phyloP scores from a whole-genome alignment of 192 early-diverging fungal genomes.

The Coemansia sp. region DNA sequence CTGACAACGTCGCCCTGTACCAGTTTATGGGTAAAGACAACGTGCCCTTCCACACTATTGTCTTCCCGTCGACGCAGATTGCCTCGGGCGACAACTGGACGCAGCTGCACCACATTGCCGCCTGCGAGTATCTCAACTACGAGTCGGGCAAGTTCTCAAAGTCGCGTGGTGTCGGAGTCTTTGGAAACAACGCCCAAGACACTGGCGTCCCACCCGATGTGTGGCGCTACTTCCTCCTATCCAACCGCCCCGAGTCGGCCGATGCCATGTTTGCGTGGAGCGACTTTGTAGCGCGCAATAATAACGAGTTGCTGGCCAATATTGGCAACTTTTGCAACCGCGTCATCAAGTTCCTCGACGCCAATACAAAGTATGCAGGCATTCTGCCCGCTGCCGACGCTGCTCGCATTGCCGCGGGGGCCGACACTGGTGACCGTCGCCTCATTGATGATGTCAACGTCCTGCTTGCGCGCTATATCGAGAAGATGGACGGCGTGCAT shows the following conservation, averaged over 20 bases:
- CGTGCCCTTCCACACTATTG: constrained; percentile 97
- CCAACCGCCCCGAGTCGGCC: constrained; percentile 86
- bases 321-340: constrained; percentile 98
- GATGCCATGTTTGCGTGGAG: constrained; percentile 94
- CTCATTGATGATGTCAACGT: constrained; percentile 83
- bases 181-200: constrained; percentile 92
- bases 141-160: constrained; percentile 97
- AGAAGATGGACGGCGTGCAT: constrained; percentile 79
- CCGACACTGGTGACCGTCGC: constrained; percentile 61
- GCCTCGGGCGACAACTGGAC: constrained; percentile 91
- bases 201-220: constrained; percentile 88
- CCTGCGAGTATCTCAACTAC: constrained; percentile 97
- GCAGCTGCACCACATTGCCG: constrained; percentile 84
- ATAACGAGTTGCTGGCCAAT: constrained; percentile 92
- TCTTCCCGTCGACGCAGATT: constrained; percentile 89
- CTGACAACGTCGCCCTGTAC: constrained; percentile 89
- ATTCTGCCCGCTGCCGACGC: constrained; percentile 64
- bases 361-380: constrained; percentile 83
- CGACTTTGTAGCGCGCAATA: constrained; percentile 91
- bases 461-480: constrained; percentile 72
- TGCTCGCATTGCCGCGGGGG: constrained; percentile 40
- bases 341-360: constrained; percentile 84
- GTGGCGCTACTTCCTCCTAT: constrained; percentile 96
- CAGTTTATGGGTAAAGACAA: constrained; percentile 99
- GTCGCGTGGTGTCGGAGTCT: constrained; percentile 92